Base-by-base conservation (phyloP, 2,329 filamentous ascomycete genomes). In the Cryphonectria japonica region DNA sequence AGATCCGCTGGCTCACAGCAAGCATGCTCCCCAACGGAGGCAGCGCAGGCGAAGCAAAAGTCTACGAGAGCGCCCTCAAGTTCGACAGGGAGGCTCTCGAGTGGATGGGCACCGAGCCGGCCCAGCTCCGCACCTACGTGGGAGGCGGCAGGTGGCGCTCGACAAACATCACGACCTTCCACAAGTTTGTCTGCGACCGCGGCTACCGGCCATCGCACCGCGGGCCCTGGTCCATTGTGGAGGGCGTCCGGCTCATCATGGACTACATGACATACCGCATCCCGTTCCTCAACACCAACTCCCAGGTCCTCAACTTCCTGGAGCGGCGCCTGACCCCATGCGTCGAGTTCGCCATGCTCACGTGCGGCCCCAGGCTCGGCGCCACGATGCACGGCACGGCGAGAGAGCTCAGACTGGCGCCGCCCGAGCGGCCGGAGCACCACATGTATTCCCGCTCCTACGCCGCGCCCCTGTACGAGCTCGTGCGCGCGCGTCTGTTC, bases 111-210 rank as follows among this genome's bases (percentile, higher is more conserved):
- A 16, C 63, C 16, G 22, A 13, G 0, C 16, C 43, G 2, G 39
- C 41, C 29, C 39, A 65, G 14, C 19, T 65, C 19, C 26, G 63
- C 63, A 65, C 63, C 19, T 65, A 65, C 29, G 22, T 65, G 29
- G 63, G 63, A 29, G n/a, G 29, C 41, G 63, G 43, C 63, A 43
- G 11, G 1, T 65, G 63, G 63, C 41, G 29, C 13, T 11, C 26
- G 2, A 41, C 13, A 5, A 29, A 0, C 9, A 29, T 65, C 11
- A 65, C 63, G 39, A 65, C 63, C 14, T 34, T 65, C 29, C 41
- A 32, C n/a, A 46, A 32, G 41, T 65, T 65, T 43, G 14, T 65
- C n/a, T 6, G 26, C 7, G 26, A 50, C 41, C 63, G 63, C 63
- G 43, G n/a, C 6, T 22, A 22, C 19, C 63, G 63, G 11, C 63